Evolutionary conservation across 257 asterid genomes (phyloP).

Genomic region (Solanum sejunctum): DNA sequence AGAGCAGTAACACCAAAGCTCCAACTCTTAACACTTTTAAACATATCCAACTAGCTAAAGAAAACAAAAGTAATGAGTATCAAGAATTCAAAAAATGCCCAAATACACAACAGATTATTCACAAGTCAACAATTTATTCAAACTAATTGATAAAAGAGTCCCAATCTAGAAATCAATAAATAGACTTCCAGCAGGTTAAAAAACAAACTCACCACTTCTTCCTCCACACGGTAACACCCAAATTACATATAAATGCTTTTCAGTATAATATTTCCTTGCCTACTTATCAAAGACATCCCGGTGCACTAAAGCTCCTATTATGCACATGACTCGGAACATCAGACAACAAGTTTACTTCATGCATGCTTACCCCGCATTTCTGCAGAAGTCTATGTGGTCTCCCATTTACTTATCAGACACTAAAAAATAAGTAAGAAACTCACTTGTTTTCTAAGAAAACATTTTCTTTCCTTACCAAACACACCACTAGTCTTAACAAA

Average conservation of each 20-base stretch:
- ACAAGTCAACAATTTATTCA: not conserved
- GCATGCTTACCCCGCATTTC: no score
- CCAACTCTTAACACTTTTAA: not conserved
- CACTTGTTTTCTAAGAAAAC: not conserved
- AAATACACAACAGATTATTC: not conserved
- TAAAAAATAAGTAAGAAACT: not conserved
- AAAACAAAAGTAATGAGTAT: not conserved
- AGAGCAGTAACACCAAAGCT: not conserved
- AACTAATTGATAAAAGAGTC: not conserved
- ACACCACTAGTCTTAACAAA: not conserved
- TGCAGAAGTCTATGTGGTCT: no score
- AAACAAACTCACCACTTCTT: not conserved
- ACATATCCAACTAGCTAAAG: not conserved
- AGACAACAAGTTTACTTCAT: no score
- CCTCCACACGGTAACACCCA: not conserved
- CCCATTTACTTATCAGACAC: no score
- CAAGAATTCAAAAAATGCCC: not conserved
- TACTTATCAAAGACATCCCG: not conserved
- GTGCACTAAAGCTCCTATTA: no score
- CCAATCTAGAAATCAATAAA: not conserved
- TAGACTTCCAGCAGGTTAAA: not conserved
- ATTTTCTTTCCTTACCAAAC: no score
- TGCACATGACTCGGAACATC: no score
- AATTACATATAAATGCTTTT: not conserved
- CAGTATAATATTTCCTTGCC: not conserved